Percentiles rank a stretch among this genome's conserved stretches.
Conservation (phyloP, 2,329 filamentous ascomycete species). For the Nothomitra cinnamomea region DNA sequence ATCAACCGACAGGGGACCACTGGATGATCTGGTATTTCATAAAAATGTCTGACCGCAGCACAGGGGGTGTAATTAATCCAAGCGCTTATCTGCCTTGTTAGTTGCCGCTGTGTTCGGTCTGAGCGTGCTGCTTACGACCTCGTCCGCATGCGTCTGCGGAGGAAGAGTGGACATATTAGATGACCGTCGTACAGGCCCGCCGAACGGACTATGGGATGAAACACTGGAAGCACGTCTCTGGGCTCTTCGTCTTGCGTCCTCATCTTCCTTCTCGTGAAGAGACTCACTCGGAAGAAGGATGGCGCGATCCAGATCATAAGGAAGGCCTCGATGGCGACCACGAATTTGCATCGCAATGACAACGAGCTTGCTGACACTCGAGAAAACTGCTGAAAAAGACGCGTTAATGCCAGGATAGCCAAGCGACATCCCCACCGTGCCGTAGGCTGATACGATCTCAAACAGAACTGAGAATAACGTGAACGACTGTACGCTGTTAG, state of each 20-base stretch:
- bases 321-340: conserved; percentile 46
- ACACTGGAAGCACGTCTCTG: conserved; percentile 1
- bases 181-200: neutral
- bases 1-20: too few relatives aligned
- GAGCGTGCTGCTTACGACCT: neutral
- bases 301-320: conserved; percentile 51
- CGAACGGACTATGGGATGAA: neutral
- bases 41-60: neutral
- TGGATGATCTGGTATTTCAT: too few relatives aligned
- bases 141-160: neutral
- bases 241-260: conserved; percentile 30
- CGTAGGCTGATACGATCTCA: conserved; percentile 79
- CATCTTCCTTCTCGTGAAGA: conserved; percentile 41
- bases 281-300: conserved; percentile 50
- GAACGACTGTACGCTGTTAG: conserved; percentile 19
- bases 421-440: conserved; percentile 80
- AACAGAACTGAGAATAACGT: conserved; percentile 46
- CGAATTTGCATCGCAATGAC: conserved; percentile 51
- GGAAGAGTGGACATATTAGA: neutral
- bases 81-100: neutral
- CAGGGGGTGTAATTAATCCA: too few relatives aligned
- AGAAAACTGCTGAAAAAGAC: conserved; percentile 71
- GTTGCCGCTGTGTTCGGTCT: neutral
- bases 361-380: conserved; percentile 46
- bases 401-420: conserved; percentile 63